Evolutionary conservation across 2,329 filamentous ascomycete genomes (phyloP).

Genomic region (Huntiella moniliformis): DNA sequence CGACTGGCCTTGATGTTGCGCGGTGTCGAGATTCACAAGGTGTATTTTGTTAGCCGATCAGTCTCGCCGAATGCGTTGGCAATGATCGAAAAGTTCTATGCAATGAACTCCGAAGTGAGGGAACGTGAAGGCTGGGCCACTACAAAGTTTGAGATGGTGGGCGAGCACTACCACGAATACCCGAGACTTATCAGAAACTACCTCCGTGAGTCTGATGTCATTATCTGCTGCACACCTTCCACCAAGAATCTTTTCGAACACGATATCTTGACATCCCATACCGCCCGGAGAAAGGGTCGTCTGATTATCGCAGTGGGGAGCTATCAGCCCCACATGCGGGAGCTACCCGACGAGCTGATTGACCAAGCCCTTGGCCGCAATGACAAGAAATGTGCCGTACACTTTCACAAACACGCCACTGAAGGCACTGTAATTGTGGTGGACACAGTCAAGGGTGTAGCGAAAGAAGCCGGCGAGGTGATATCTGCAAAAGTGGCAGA

Average conservation of each 20-base stretch:
- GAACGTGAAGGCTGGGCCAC: conserved; percentile 41
- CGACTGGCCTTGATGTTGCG: conserved; percentile 62
- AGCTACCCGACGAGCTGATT: conserved; percentile 62
- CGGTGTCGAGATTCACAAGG: conserved; percentile 49
- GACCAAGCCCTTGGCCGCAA: conserved; percentile 36
- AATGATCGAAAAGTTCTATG: conserved; percentile 30
- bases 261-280: conserved; percentile 49
- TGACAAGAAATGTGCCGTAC: conserved; percentile 25
- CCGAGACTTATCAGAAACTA: conserved; percentile 49
- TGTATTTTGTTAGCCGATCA: conserved; percentile 67
- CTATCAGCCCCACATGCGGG: conserved; percentile 55
- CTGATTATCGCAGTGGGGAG: conserved; percentile 57
- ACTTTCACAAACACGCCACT: conserved; percentile 47
- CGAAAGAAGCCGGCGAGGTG: conserved; percentile 74
- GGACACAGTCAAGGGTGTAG: conserved; percentile 58
- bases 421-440: conserved; percentile 52
- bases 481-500: conserved; percentile 57
- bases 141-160: conserved; percentile 50
- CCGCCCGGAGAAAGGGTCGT: conserved; percentile 50
- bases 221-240: conserved; percentile 78
- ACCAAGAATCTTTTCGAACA: conserved; percentile 56
- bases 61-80: conserved; percentile 39
- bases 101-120: conserved; percentile 26
- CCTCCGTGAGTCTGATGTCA: conserved; percentile 53
- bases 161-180: conserved; percentile 51